Evolutionary conservation across 192 early-diverging fungal species (phyloP).

Genomic region (Lobosporangium transversale): DNA sequence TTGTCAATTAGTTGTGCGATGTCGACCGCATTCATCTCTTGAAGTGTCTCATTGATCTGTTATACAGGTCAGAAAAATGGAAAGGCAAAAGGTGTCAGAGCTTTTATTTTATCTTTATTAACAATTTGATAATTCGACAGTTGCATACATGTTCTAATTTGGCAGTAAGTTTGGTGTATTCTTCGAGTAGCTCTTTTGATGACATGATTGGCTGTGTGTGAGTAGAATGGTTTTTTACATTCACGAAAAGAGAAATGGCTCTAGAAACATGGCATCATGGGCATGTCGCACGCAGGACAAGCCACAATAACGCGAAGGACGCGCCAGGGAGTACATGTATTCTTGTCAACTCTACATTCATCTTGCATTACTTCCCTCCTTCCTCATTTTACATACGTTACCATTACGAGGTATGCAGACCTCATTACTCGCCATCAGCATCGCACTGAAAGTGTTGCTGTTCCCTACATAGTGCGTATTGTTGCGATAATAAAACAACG

Average conservation of each 20-base stretch:
- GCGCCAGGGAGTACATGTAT: no score
- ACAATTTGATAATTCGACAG: not conserved
- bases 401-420: slow-evolving; percentile 39
- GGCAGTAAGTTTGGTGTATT: slow-evolving; percentile 25
- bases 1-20: slow-evolving; percentile 50
- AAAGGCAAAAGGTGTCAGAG: not conserved
- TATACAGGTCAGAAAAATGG: not conserved
- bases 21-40: slow-evolving; percentile 48
- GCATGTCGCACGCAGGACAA: no score
- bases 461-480: slow-evolving; percentile 75
- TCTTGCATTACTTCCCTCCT: not conserved
- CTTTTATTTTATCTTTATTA: not conserved
- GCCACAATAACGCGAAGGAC: no score
- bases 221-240: no score
- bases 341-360: no score
- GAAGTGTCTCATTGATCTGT: slow-evolving; percentile 46
- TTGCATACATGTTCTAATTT: slow-evolving; percentile 39
- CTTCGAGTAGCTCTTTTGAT: slow-evolving; percentile 43
- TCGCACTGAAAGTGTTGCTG: slow-evolving; percentile 69
- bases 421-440: slow-evolving; percentile 59
- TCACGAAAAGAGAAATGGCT: no score
- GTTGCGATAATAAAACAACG: no score
- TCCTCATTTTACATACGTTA: not conserved
- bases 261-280: no score
- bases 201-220: slow-evolving; percentile 26